Evolutionary conservation across 176 grass and related monocot genomes (phyloP).

Genomic region (Oropetium thomaeum): DNA sequence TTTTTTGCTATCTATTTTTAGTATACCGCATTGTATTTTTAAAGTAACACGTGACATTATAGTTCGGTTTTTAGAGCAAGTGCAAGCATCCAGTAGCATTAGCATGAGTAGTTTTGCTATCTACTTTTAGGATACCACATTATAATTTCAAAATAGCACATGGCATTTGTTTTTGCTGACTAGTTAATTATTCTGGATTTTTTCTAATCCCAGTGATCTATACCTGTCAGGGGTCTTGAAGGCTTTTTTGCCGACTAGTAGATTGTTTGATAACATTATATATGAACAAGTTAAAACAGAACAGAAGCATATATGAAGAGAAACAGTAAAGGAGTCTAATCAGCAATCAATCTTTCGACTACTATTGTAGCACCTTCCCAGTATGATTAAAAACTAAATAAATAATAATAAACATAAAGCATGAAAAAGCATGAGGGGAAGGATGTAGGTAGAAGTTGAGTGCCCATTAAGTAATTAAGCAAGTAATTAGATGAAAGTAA

Average conservation of each 20-base stretch:
- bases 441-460: neutral
- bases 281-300: neutral
- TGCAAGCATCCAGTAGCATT: neutral
- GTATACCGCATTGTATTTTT: neutral
- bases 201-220: neutral
- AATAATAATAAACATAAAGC: neutral
- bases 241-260: constrained; percentile 5
- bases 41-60: neutral
- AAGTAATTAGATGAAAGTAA: constrained; percentile 3
- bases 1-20: constrained; percentile 33
- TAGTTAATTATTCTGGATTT: neutral
- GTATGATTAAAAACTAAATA: neutral
- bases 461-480: neutral
- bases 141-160: too few relatives aligned
- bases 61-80: neutral
- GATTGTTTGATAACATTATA: neutral
- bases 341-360: neutral
- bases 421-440: constrained; percentile 6
- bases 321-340: neutral
- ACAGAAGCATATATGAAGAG: neutral
- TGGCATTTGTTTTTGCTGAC: too few relatives aligned
- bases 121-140: constrained; percentile 32
- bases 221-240: neutral
- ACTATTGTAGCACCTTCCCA: neutral
- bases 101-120: neutral